Conservation (phyloP, 495 filamentous ascomycete species). For the Beverwykella pulmonaria region DNA sequence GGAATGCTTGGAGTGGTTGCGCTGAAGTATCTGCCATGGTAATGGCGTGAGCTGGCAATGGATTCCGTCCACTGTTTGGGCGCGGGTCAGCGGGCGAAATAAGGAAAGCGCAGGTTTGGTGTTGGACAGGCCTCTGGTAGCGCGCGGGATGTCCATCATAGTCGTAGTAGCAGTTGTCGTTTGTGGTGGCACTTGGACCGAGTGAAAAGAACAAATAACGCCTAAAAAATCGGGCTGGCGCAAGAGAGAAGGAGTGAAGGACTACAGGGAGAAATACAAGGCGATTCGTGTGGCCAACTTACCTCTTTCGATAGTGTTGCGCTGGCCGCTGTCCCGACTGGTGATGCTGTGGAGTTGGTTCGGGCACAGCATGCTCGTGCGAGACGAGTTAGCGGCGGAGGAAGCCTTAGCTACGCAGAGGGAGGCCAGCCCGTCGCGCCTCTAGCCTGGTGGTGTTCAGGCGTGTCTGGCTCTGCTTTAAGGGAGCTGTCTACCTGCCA, state of each 20-base stretch:
- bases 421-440: background rate
- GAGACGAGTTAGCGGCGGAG: constrained; percentile 1
- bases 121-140: background rate
- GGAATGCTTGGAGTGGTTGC: constrained; percentile 9
- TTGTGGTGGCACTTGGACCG: background rate
- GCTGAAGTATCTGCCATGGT: constrained; percentile 18
- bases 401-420: background rate
- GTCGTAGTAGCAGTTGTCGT: background rate
- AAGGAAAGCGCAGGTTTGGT: background rate
- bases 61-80: background rate
- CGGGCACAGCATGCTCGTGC: constrained; percentile 6
- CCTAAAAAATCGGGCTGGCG: background rate
- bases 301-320: constrained; percentile 5
- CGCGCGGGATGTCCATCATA: background rate
- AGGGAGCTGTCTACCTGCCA: background rate
- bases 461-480: background rate
- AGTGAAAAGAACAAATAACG: background rate
- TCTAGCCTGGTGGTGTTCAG: background rate
- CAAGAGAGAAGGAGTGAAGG: background rate
- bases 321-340: constrained; percentile 9
- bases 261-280: background rate
- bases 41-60: background rate
- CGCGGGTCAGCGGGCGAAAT: constrained; percentile 5
- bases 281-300: constrained; percentile 13
- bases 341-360: constrained; percentile 1